A percentile compares a stretch with the other conserved stretches of the same genome.
Conservation (phyloP, 768 basidiomycete species). For the Tubosaeta sp. region DNA sequence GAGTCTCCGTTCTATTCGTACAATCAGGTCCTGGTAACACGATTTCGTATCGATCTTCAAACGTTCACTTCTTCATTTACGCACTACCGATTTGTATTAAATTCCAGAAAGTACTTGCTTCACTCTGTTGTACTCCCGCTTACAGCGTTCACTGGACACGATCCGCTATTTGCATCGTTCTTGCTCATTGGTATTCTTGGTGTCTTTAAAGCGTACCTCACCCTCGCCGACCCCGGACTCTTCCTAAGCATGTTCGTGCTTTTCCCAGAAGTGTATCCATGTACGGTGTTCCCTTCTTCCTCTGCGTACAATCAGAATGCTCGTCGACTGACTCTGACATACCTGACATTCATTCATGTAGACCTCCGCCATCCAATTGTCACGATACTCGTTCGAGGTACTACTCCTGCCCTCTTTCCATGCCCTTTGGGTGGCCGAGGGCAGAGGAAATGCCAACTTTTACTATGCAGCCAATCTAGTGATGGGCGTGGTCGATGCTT, state of each 20-base stretch:
- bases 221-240: constrained; percentile 82
- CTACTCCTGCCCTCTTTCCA: constrained; percentile 89
- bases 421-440: constrained; percentile 85
- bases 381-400: constrained; percentile 72
- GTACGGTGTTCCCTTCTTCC: constrained; percentile 45
- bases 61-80: constrained; percentile 82
- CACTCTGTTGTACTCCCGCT: not conserved
- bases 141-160: constrained; percentile 52
- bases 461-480: constrained; percentile 96
- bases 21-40: not conserved
- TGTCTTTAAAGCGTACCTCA: constrained; percentile 89
- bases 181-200: constrained; percentile 72
- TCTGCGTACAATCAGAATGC: not conserved
- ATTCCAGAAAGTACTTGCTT: constrained; percentile 59
- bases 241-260: constrained; percentile 77
- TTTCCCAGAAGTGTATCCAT: constrained; percentile 80
- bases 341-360: too few relatives aligned
- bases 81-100: constrained; percentile 82
- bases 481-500: constrained; percentile 73
- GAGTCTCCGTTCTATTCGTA: constrained; percentile 22
- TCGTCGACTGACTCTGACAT: too few relatives aligned
- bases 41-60: too few relatives aligned
- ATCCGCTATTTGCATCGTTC: constrained; percentile 77
- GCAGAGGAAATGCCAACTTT: constrained; percentile 97
- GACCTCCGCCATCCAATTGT: constrained; percentile 85